A percentile compares a stretch with the other conserved stretches of the same genome.
These are phyloP conservation scores for Solanum pennellii DNA, from an alignment of 257 asterid species.

Conservation along the genomic window DNA sequence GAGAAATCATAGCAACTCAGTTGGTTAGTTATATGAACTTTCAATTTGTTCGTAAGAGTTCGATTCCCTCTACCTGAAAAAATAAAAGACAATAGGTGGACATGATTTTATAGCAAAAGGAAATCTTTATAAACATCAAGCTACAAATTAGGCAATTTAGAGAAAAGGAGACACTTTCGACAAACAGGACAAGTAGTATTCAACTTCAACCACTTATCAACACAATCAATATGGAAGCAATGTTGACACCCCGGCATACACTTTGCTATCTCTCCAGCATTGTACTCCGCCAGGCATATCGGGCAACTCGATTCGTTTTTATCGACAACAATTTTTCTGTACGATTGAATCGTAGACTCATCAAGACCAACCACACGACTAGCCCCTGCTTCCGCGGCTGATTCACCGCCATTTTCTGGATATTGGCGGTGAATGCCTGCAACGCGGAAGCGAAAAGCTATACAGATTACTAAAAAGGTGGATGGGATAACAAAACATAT, in stretches of 20 bases:
- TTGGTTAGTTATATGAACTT: too few relatives aligned
- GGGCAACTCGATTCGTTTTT: constrained; percentile 16
- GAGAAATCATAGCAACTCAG: neutral
- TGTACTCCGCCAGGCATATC: constrained; percentile 27
- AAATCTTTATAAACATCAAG: neutral
- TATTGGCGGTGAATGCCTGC: neutral
- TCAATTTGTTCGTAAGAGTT: neutral
- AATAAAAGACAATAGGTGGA: neutral
- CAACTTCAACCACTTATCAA: constrained; percentile 22
- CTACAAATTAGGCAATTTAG: neutral
- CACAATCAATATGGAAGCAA: constrained; percentile 27
- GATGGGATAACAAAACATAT: neutral
- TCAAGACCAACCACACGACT: neutral
- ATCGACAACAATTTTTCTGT: constrained; percentile 5
- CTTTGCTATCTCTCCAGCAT: constrained; percentile 14
- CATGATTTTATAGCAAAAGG: neutral
- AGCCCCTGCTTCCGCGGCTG: neutral
- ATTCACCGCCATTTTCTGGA: neutral
- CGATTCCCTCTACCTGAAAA: neutral
- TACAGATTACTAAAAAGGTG: neutral
- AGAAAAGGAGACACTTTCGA: constrained; percentile 9
- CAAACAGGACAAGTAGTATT: constrained; percentile 28
- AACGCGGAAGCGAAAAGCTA: neutral
- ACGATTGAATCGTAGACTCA: constrained; percentile 9
- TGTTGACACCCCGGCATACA: constrained; percentile 26